phyloP scores from a whole-genome alignment of 148 eudicot species.

The Nepenthes mirabilis region DNA sequence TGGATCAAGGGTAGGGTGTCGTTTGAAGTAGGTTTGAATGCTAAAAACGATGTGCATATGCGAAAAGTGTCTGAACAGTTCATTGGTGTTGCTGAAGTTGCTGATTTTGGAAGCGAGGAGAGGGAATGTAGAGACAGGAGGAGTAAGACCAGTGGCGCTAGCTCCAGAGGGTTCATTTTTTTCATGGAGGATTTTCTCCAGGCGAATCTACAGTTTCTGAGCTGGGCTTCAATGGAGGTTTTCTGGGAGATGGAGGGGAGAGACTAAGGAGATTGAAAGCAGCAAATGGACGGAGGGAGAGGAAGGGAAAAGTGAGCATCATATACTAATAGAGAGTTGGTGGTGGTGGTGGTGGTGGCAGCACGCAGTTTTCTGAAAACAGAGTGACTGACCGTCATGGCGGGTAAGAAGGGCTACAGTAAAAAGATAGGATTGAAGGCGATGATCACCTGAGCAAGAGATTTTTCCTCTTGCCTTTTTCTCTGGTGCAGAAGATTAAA shows the following conservation, averaged over 20 bases:
- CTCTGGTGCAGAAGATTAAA: too few relatives aligned
- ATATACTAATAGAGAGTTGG: neutral
- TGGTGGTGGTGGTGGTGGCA: slow-evolving; percentile 1
- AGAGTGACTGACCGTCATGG: slow-evolving; percentile 2
- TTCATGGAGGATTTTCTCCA: too few relatives aligned
- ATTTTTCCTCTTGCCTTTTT: too few relatives aligned
- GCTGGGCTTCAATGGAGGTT: too few relatives aligned
- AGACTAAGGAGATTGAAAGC: neutral
- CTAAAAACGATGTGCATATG: slow-evolving; percentile 66
- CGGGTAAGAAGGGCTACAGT: neutral
- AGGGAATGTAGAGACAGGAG: neutral
- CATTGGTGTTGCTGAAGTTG: slow-evolving; percentile 25
- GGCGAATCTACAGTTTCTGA: too few relatives aligned
- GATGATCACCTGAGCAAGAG: too few relatives aligned
- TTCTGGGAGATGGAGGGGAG: neutral
- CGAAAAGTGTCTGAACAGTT: slow-evolving; percentile 67
- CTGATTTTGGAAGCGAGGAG: neutral
- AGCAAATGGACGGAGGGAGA: neutral
- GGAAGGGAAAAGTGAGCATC: neutral
- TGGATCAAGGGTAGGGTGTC: slow-evolving; percentile 32
- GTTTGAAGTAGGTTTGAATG: slow-evolving; percentile 44
- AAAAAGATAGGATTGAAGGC: neutral
- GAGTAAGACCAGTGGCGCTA: neutral
- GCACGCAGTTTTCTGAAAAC: neutral
- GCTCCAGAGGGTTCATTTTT: neutral